Evolutionary conservation across 1,284 basidiomycete genomes (phyloP), one percentile per base, ranked within the genome.

Genomic region (Naganishia albida): DNA sequence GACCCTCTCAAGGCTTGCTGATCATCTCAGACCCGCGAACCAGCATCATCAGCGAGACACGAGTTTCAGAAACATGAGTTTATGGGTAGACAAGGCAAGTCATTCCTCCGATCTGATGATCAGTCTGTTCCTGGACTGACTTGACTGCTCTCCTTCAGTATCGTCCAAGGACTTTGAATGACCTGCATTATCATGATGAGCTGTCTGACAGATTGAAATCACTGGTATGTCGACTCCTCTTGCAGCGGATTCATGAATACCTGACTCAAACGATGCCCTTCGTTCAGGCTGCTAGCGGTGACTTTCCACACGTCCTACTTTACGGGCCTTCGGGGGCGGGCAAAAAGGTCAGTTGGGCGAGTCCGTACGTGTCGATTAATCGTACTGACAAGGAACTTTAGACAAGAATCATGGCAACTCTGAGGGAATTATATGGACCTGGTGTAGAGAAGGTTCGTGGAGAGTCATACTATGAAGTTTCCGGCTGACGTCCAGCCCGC

Each of bases 271-370:
- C 42, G 25, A 4, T 39, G 28, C 40, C 10, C 16, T 43, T 43
- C 1, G 20, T 10, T 13, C 72, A 91, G 89, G 87, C 91, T 1
- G 84, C 87, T 0, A 90, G 90, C 0, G 90, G 90, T 1, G 96
- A 99, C 82, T 97, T 99, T 74, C 95, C 95, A 7, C 95, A 99
- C 76, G 88, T 96, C 81, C 85, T 99, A 13, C 97, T 99, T 81
- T 99, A 98, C 75, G 96, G 95, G 0, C 96, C 95, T 1, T 91
- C 91, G 4, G 95, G 95, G 20, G 93, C 95, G 10, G 95, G 95
- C 20, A 99, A 99, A 82, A 99, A 99, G 75, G 78, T 77, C 20
- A 53, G 72, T 65, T 62, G 18, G 18, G 42, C 46, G 20, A 23
- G 20, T 15, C 40, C n/a, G 49, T 23, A 48, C 18, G 23, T 10